Conservation (phyloP, 176 grass and related monocot species). For the Ensete glaucum region DNA sequence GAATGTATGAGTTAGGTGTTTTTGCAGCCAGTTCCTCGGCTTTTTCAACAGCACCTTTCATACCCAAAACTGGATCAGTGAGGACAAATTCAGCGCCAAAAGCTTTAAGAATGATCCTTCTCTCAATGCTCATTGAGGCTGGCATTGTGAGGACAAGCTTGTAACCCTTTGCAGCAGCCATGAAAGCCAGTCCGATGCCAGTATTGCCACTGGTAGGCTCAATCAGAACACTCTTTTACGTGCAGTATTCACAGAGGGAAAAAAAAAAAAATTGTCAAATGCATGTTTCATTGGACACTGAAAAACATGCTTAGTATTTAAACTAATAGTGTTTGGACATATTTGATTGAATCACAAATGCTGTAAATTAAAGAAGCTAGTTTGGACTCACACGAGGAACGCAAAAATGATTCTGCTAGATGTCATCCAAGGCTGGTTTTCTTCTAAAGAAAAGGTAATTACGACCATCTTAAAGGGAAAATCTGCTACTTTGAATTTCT, state of each 20-base stretch:
- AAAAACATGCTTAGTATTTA: neutral
- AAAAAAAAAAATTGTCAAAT: neutral
- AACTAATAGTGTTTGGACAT: neutral
- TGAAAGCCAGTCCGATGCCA: constrained; percentile 46
- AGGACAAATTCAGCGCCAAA: constrained; percentile 54
- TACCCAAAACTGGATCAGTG: constrained; percentile 44
- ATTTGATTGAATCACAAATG: neutral
- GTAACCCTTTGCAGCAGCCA: constrained; percentile 47
- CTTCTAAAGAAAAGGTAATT: neutral
- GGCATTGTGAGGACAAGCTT: constrained; percentile 45
- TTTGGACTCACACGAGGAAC: neutral
- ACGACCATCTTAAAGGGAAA: neutral
- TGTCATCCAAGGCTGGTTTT: neutral
- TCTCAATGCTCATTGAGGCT: constrained; percentile 45
- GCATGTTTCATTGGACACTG: neutral
- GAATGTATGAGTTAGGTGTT: constrained; percentile 38
- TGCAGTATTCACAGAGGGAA: constrained; percentile 4
- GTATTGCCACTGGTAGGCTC: constrained; percentile 55
- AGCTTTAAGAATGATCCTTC: constrained; percentile 43
- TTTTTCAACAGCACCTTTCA: constrained; percentile 49
- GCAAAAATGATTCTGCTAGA: neutral
- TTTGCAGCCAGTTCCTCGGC: constrained; percentile 44
- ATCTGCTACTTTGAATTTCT: neutral
- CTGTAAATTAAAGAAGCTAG: neutral
- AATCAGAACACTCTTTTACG: constrained; percentile 43